Percentiles rank a stretch among this genome's conserved stretches.
These are phyloP conservation scores for Kernera saxatilis DNA, from an alignment of 345 rosid genomes.

Conservation along the genomic window DNA sequence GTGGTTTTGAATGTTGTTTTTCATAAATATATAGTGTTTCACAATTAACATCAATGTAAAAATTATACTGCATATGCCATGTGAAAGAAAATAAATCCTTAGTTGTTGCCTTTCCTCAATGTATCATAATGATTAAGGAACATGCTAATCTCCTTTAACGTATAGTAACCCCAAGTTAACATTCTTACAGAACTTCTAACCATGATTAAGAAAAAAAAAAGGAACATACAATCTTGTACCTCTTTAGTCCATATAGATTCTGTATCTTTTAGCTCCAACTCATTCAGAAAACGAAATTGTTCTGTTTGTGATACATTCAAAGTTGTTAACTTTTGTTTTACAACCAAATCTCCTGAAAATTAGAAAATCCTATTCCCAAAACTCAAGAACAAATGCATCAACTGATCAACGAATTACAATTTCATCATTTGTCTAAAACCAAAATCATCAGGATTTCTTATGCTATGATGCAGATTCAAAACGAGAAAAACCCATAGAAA, in stretches of 20 bases:
- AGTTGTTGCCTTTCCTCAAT: background rate
- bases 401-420: background rate
- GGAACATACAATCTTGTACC: background rate
- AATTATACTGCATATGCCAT: background rate
- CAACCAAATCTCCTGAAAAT: background rate
- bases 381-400: background rate
- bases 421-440: background rate
- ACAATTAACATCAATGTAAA: background rate
- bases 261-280: background rate
- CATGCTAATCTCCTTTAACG: conserved; percentile 1
- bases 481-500: background rate
- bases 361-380: background rate
- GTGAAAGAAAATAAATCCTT: background rate
- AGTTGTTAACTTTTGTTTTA: background rate
- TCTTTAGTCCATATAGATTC: background rate
- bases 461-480: background rate
- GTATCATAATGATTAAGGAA: conserved; percentile 1
- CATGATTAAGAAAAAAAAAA: background rate
- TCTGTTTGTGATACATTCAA: background rate
- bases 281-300: background rate
- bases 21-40: background rate
- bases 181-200: background rate
- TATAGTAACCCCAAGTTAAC: background rate
- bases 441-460: background rate
- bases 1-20: background rate